phyloP scores from a whole-genome alignment of 331 rosid genomes.

The Erythrophleum ivorense region DNA sequence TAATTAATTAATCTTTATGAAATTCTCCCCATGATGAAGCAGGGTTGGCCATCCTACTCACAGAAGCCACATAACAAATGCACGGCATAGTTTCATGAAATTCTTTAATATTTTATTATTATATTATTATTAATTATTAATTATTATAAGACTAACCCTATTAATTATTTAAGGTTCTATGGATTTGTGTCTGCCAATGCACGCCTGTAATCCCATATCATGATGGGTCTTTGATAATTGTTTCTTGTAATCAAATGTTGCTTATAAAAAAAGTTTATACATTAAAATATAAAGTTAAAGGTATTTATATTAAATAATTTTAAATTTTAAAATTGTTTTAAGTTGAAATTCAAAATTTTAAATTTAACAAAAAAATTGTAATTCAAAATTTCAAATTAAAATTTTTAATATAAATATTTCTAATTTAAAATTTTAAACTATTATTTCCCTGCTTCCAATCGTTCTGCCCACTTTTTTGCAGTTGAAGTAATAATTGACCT shows the following conservation, averaged over 20 bases:
- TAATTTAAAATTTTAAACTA: too few species aligned
- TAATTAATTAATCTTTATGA: conserved; percentile 18
- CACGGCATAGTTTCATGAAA: conserved; percentile 31
- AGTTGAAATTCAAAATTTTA: too few species aligned
- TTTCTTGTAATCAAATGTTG: background rate
- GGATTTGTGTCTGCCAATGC: conserved; percentile 37
- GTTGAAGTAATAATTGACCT: conserved; percentile 37
- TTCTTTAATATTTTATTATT: background rate
- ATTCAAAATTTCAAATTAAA: too few species aligned
- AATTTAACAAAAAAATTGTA: too few species aligned
- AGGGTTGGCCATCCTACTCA: conserved; percentile 43
- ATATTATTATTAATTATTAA: background rate
- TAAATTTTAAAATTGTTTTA: too few species aligned
- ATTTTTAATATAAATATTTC: too few species aligned
- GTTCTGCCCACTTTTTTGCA: conserved; percentile 28
- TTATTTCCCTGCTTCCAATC: conserved; percentile 4
- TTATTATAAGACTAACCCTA: background rate
- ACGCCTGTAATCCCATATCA: conserved; percentile 54
- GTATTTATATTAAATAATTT: too few species aligned
- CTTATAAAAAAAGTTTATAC: too few species aligned
- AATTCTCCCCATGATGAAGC: conserved; percentile 47
- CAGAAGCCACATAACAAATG: conserved; percentile 44
- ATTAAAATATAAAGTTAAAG: too few species aligned
- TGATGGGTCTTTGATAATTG: conserved; percentile 37
- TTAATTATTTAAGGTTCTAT: conserved; percentile 5